Conservation (phyloP, 257 asterid genomes). For the Solanum corneliomulleri region DNA sequence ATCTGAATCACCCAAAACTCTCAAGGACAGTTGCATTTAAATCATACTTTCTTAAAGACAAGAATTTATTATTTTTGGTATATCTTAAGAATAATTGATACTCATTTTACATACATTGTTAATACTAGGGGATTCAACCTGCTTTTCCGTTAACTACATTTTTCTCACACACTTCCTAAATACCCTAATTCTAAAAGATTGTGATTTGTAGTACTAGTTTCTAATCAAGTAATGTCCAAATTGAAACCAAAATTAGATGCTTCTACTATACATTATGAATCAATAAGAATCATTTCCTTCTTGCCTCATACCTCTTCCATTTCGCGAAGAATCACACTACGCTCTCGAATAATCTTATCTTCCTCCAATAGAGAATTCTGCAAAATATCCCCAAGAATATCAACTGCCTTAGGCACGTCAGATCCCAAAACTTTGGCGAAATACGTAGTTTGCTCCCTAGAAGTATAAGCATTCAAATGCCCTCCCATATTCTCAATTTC, state of each 20-base stretch:
- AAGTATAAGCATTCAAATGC: slow-evolving; percentile 90
- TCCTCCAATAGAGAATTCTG: slow-evolving; percentile 75
- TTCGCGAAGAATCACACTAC: slow-evolving; percentile 86
- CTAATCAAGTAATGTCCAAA: neutral
- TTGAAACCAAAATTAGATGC: neutral
- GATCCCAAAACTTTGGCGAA: slow-evolving; percentile 65
- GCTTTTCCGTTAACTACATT: neutral
- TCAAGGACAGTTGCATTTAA: neutral
- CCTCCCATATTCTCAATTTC: slow-evolving; percentile 99
- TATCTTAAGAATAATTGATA: neutral
- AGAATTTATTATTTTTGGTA: neutral
- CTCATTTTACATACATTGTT: neutral
- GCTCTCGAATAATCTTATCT: slow-evolving; percentile 51
- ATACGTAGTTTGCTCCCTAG: slow-evolving; percentile 89
- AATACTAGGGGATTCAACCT: neutral
- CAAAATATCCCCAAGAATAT: slow-evolving; percentile 69
- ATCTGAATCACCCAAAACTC: neutral
- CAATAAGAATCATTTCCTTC: neutral
- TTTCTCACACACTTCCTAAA: neutral
- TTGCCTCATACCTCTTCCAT: slow-evolving; percentile 68
- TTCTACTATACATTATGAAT: neutral
- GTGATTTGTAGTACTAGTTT: neutral
- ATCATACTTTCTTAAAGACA: neutral
- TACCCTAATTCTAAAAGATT: neutral
- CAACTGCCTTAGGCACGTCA: slow-evolving; percentile 53